A percentile compares a stretch with the other conserved stretches of the same genome.
Evolutionary conservation across 345 rosid genomes (phyloP).

Genomic region (Gossypium arboreum): DNA sequence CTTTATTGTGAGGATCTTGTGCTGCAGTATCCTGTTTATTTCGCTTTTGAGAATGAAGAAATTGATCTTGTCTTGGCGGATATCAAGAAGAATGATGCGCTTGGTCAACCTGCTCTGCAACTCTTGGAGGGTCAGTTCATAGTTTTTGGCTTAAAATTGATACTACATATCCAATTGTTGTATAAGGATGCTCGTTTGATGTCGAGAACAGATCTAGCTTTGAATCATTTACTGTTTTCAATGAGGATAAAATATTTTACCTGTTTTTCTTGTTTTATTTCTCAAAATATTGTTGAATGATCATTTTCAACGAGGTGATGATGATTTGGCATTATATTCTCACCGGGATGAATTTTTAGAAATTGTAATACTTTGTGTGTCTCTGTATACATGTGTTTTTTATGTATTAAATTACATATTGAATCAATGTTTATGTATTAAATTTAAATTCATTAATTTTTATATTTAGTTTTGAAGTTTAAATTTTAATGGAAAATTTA

Average conservation of each 20-base stretch:
- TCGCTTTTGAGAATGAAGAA: constrained; percentile 88
- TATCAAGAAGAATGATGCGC: constrained; percentile 75
- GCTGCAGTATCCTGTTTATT: constrained; percentile 96
- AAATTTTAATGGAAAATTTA: too few relatives aligned
- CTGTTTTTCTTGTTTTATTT: background rate
- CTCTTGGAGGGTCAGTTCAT: constrained; percentile 86
- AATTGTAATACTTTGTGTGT: too few relatives aligned
- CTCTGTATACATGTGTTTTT: too few relatives aligned
- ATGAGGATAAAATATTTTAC: background rate
- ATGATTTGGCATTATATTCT: too few relatives aligned
- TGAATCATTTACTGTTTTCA: background rate
- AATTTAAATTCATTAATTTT: too few relatives aligned
- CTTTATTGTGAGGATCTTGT: constrained; percentile 14
- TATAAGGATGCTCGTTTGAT: background rate
- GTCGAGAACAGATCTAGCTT: background rate
- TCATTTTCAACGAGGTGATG: background rate
- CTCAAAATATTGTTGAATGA: constrained; percentile 1
- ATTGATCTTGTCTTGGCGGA: constrained; percentile 70
- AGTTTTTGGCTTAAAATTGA: background rate
- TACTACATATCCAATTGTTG: background rate
- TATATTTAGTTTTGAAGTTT: too few relatives aligned
- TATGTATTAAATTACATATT: too few relatives aligned
- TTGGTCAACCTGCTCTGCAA: constrained; percentile 96
- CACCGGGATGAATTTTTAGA: too few relatives aligned
- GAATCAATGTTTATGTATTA: too few relatives aligned